phyloP scores from a whole-genome alignment of 2,329 filamentous ascomycete genomes.

The Aspergillus pseudoterreus region DNA sequence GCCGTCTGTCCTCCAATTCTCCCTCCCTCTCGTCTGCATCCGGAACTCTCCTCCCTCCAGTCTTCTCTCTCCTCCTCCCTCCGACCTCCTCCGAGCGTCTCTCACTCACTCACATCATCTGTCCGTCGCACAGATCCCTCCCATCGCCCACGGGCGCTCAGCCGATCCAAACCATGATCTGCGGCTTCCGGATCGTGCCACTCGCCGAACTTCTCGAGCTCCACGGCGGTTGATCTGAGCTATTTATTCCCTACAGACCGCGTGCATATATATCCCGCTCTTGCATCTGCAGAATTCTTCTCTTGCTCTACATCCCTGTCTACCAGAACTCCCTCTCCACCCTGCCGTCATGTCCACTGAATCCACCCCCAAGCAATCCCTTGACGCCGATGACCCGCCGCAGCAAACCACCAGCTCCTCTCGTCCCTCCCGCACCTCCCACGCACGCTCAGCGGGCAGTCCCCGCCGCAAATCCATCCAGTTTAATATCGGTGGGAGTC shows the following conservation, averaged over 20 bases:
- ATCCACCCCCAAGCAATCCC: conserved; percentile 8
- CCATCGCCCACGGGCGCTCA: neutral
- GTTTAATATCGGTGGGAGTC: conserved; percentile 27
- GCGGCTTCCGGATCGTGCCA: conserved; percentile 18
- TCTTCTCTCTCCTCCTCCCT: neutral
- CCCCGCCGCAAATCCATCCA: conserved; percentile 37
- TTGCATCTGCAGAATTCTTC: neutral
- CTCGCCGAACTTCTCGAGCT: conserved; percentile 24
- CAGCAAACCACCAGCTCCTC: conserved; percentile 6
- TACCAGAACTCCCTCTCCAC: neutral
- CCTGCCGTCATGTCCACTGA: conserved; percentile 7
- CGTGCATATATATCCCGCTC: neutral
- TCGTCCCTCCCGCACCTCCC: conserved; percentile 20
- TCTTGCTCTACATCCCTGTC: neutral
- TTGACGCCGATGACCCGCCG: conserved; percentile 7
- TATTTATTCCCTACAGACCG: conserved; percentile 1
- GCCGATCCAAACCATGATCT: conserved; percentile 20
- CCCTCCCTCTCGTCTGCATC: neutral
- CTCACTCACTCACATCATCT: neutral
- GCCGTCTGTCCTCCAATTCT: neutral
- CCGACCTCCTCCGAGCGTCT: no score
- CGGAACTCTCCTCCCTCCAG: no score
- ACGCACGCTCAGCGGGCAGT: conserved; percentile 16
- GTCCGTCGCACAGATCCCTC: neutral
- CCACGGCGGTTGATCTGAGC: conserved; percentile 23